Percentiles rank a stretch among this genome's conserved stretches.
Evolutionary conservation across 2,329 filamentous ascomycete genomes (phyloP).

Genomic region (Cryoendolithus antarcticus): DNA sequence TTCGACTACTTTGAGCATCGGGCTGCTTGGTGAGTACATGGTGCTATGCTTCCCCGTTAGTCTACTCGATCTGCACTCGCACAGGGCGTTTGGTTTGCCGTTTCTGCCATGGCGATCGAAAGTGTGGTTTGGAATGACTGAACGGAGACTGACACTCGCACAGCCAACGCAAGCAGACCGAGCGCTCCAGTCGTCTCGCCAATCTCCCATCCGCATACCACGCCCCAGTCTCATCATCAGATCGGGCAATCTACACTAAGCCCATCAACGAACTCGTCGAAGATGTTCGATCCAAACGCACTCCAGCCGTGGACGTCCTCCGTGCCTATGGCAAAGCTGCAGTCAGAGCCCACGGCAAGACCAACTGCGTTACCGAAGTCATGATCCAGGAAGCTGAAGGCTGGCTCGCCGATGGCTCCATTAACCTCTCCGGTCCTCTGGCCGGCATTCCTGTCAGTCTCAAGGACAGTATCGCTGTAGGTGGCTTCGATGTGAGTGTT

Average conservation of each 20-base stretch:
- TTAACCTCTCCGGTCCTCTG: conserved; percentile 68
- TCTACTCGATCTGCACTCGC: no score
- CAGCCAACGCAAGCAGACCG: conserved; percentile 67
- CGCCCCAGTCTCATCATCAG: conserved; percentile 48
- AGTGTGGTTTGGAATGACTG: no score
- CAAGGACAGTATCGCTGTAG: conserved; percentile 66
- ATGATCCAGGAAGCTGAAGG: conserved; percentile 65
- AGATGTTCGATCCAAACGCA: conserved; percentile 58
- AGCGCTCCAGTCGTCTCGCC: conserved; percentile 60
- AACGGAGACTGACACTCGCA: background rate
- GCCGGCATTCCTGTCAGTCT: conserved; percentile 79
- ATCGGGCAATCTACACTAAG: conserved; percentile 56
- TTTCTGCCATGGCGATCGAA: no score
- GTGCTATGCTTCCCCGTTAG: no score
- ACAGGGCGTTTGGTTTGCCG: no score
- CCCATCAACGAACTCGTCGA: conserved; percentile 68
- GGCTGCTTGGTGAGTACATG: conserved; percentile 50
- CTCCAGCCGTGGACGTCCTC: conserved; percentile 61
- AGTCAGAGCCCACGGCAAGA: conserved; percentile 69
- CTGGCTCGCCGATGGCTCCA: conserved; percentile 47
- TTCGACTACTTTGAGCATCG: conserved; percentile 60
- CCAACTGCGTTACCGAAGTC: conserved; percentile 82
- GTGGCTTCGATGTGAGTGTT: conserved; percentile 70
- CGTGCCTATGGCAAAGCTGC: conserved; percentile 78
- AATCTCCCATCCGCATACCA: conserved; percentile 55